Base-by-base conservation (phyloP, 441 rosid genomes). In the Aquilaria agallochum region DNA sequence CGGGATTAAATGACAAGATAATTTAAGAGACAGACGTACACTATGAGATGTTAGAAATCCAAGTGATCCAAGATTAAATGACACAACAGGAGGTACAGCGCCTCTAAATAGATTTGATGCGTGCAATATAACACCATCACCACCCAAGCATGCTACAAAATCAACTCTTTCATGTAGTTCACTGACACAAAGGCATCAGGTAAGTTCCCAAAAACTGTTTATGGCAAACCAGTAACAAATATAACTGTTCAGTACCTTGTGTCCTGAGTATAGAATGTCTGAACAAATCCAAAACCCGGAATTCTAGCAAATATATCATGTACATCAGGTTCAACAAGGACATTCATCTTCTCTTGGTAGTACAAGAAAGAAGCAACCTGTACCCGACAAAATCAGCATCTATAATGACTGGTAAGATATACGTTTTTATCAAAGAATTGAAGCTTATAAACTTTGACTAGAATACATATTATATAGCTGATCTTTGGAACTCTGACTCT, bases 131-230 rank as follows among this genome's bases (percentile, higher is more conserved):
- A 94, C 99, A 55, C 99, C 99, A 70, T 94, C 99, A 14, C 99
- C 99, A 34, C 99, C 99, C 80, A 94, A 76, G 80, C 99, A 94
- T 67, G 94, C 95, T 63, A 94, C 96, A 63, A 94, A 87, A 80
- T 94, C 99, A 74, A 94, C 89, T 81, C 96, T 84, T 85, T 89
- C 97, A 63, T 94, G 97, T 47, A 94, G 99, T 82, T 91, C 90
- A 62, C 99, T 94, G 76, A 66, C 70, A 70, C 60, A 72, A 62
- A 56, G 54, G 64, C 48, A 62, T 33, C 45, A 15, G 58, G 63
- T 34, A 46, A 55, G 60, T 34, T 53, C 44, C 64, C 50, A 57
- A 65, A 59, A 54, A 20, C n/a, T 9, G 32, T 47, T 31, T 34
- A 50, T 60, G 59, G 44, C 11, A n/a, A 6, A 14, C 20, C 47